Conservation (phyloP, 1,284 basidiomycete species). For the Singerocomus inundabilis region DNA sequence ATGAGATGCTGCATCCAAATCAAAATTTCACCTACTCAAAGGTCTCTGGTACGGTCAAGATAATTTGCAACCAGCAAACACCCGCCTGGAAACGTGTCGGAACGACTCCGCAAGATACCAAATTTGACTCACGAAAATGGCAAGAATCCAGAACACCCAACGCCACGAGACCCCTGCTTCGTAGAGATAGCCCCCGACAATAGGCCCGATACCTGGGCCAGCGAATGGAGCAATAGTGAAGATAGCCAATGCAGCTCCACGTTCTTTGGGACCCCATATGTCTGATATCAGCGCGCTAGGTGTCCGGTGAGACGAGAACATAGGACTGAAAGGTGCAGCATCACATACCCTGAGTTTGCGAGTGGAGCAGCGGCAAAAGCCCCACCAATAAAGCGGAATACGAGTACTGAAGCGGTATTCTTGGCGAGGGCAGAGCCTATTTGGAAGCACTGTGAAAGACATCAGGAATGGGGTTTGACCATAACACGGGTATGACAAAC, state of each 20-base stretch:
- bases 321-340: not conserved
- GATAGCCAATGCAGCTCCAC: slow-evolving; percentile 68
- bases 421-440: slow-evolving; percentile 58
- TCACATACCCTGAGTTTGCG: slow-evolving; percentile 46
- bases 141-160: slow-evolving; percentile 77
- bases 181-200: slow-evolving; percentile 46
- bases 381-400: slow-evolving; percentile 67
- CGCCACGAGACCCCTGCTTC: slow-evolving; percentile 56
- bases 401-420: slow-evolving; percentile 57
- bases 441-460: slow-evolving; percentile 50
- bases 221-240: slow-evolving; percentile 79
- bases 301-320: not conserved
- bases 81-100: slow-evolving; percentile 35
- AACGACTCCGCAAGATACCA: not conserved
- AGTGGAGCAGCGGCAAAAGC: slow-evolving; percentile 48
- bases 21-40: slow-evolving; percentile 41
- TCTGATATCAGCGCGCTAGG: slow-evolving; percentile 55
- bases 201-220: slow-evolving; percentile 67
- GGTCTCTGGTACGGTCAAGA: slow-evolving; percentile 78
- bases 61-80: slow-evolving; percentile 46
- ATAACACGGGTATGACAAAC: slow-evolving; percentile 30
- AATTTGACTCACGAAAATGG: slow-evolving; percentile 50
- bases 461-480: not conserved
- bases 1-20: not conserved
- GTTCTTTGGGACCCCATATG: slow-evolving; percentile 65